Percentiles rank a stretch among this genome's conserved stretches.
phyloP scores from a whole-genome alignment of 805 yeast species.

The Teunomyces aglyptinius region DNA sequence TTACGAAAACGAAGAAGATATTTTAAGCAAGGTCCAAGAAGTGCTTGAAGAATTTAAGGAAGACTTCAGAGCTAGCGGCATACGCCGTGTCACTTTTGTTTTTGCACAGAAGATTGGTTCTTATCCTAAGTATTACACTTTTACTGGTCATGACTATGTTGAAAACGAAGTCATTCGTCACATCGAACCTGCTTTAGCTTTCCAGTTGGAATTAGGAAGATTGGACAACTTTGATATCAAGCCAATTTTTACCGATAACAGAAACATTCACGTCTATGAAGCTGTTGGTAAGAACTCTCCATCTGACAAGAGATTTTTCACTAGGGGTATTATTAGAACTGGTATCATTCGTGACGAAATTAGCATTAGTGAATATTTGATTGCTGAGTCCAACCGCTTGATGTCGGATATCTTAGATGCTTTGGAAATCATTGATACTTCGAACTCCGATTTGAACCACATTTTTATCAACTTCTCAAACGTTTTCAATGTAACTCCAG shows the following conservation, averaged over 20 bases:
- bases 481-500: conserved; percentile 89
- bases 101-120: conserved; percentile 80
- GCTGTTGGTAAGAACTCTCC: conserved; percentile 93
- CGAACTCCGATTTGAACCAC: conserved; percentile 94
- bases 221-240: conserved; percentile 92
- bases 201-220: conserved; percentile 93
- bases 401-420: conserved; percentile 96
- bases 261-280: conserved; percentile 96
- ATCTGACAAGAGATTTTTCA: conserved; percentile 91
- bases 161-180: conserved; percentile 96
- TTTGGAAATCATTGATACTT: conserved; percentile 88
- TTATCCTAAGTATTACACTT: conserved; percentile 94
- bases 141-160: conserved; percentile 78
- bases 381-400: conserved; percentile 93
- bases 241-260: conserved; percentile 93
- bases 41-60: conserved; percentile 66
- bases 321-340: conserved; percentile 95
- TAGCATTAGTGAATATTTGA: conserved; percentile 87
- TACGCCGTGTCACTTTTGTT: conserved; percentile 92
- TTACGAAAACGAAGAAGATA: conserved; percentile 64
- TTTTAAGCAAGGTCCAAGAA: conserved; percentile 60
- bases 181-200: conserved; percentile 97
- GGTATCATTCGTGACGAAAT: conserved; percentile 93
- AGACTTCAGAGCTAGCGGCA: conserved; percentile 65
- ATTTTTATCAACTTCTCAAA: conserved; percentile 97